Conservation (phyloP, 495 filamentous ascomycete species). For the Pseudomonodictys pantanalensis region DNA sequence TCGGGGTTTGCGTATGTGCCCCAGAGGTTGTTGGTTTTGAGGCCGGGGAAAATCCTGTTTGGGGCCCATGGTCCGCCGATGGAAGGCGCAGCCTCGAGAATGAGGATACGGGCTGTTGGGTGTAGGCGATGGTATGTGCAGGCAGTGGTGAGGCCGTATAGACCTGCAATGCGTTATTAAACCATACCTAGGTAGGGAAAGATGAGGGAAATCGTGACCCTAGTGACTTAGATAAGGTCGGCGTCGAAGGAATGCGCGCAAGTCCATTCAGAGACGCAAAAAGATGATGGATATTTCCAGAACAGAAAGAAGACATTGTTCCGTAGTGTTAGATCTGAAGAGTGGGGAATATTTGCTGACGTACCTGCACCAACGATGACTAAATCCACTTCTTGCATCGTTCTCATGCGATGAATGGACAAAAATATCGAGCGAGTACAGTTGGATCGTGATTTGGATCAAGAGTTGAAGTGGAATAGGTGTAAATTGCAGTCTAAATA, state of each 20-base stretch:
- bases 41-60: slow-evolving; percentile 57
- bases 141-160: slow-evolving; percentile 58
- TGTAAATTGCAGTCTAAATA: not conserved
- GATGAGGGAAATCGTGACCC: not conserved
- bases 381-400: slow-evolving; percentile 18
- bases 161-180: slow-evolving; percentile 40
- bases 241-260: not conserved
- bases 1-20: slow-evolving; percentile 70
- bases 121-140: slow-evolving; percentile 59
- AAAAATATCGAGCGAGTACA: not conserved
- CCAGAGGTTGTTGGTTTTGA: slow-evolving; percentile 62
- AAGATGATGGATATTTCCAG: not conserved
- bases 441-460: not conserved
- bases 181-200: not conserved
- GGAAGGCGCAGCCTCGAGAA: slow-evolving; percentile 55
- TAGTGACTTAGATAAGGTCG: not conserved
- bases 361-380: slow-evolving; percentile 27
- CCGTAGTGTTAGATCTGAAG: not conserved
- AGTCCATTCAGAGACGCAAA: not conserved
- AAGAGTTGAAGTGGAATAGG: not conserved
- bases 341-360: not conserved
- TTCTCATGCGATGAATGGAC: not conserved
- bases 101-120: slow-evolving; percentile 47
- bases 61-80: slow-evolving; percentile 70
- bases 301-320: not conserved